A percentile compares a stretch with the other conserved stretches of the same genome.
phyloP scores from a whole-genome alignment of 228 moss, liverwort and hornwort genomes.

The Sphagnum fallax region DNA sequence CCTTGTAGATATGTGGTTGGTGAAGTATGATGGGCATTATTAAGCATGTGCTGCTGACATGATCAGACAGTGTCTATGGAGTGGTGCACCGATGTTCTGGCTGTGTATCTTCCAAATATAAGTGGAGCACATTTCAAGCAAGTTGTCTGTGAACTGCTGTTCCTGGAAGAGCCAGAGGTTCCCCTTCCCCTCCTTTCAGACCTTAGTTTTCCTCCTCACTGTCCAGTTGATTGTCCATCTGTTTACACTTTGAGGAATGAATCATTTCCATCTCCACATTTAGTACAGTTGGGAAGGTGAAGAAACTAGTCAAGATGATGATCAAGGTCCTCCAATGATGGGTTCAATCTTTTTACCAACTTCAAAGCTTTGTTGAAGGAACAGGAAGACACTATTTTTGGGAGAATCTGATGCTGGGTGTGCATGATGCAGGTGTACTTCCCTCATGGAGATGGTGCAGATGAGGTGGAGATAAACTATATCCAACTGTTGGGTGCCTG shows the following conservation, averaged over 20 bases:
- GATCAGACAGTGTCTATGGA: slow-evolving; percentile 90
- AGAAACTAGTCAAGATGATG: too few species aligned
- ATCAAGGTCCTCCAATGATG: too few species aligned
- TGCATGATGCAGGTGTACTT: slow-evolving; percentile 50
- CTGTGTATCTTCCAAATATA: slow-evolving; percentile 81
- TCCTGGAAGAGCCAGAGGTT: slow-evolving; percentile 84
- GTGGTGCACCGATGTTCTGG: slow-evolving; percentile 96
- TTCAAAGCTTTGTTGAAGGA: too few species aligned
- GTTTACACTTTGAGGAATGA: neutral
- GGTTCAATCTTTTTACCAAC: too few species aligned
- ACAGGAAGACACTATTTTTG: too few species aligned
- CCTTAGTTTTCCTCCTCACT: neutral
- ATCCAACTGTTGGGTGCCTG: slow-evolving; percentile 77
- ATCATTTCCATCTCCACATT: too few species aligned
- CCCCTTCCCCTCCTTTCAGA: neutral
- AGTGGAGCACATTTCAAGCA: slow-evolving; percentile 62
- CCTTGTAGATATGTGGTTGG: neutral
- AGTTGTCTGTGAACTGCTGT: slow-evolving; percentile 83
- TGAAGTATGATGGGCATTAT: neutral
- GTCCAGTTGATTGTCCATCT: neutral
- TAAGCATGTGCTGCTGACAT: neutral
- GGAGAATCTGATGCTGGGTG: too few species aligned
- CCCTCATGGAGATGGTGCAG: slow-evolving; percentile 40
- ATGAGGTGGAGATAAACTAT: slow-evolving; percentile 58
- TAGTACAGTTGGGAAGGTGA: too few species aligned